Evolutionary conservation across 257 asterid species (phyloP), one percentile per base, ranked within the genome.

Genomic region (Avicennia marina): DNA sequence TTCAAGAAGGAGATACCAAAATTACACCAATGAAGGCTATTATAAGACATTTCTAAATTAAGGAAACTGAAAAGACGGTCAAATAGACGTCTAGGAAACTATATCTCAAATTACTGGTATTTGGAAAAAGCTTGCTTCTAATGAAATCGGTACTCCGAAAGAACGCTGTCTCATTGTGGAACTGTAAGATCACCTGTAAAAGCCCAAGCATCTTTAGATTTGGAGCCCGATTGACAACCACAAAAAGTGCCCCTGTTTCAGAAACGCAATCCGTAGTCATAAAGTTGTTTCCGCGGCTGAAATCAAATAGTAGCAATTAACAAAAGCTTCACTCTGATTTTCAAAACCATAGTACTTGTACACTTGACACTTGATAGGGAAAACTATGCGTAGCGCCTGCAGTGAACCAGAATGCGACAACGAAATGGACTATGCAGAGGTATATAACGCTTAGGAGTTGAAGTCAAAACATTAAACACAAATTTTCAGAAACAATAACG

Each of bases 131-230:
- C 22, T 31, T 19, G 7, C 18, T 16, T 24, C 16, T 19, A 2
- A 19, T 46, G 10, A 20, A 50, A 58, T 13, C 21, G 19, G 21
- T 7, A 33, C 43, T 29, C 25, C 25, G 27, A 32, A 44, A n/a
- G 10, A 48, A 22, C 29, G 11, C 1, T 21, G 81, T 68, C 72
- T 84, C 22, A 87, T 29, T 61, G 67, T 7, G 94, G 94, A 48
- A 94, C 96, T 87, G 77, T 43, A 25, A 20, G 21, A 47, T 60
- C 79, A 88, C 98, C 95, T 91, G 98, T 73, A 91, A 73, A 66
- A 91, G 84, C 66, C 98, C 98, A 56, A 91, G 94, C 93, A 85
- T 83, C 93, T 83, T 91, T 73, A 91, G 63, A 71, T 85, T 85
- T 3, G 98, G 98, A 62, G 91, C 68, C 74, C 63, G 80, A 68